Evolutionary conservation across 2,329 filamentous ascomycete genomes (phyloP), one percentile per base, ranked within the genome.

Genomic region (Camillea tinctor): DNA sequence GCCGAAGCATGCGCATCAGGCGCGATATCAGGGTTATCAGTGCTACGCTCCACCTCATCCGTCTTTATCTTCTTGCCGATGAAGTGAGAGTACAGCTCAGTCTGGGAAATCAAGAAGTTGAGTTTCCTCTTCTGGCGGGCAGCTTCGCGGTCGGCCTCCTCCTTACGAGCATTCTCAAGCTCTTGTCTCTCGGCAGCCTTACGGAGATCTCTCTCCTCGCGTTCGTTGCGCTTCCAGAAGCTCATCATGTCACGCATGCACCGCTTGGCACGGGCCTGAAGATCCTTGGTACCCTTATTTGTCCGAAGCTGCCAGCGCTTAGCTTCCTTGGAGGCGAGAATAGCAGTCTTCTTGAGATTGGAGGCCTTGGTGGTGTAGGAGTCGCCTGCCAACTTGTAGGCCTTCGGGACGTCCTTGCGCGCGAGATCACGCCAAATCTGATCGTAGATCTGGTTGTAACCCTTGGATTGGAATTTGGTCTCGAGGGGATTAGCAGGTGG

Each of bases 41-140:
- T 95, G 54, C 91, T 94, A 61, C 90, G 84, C 77, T 99, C 93
- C 53, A 97, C 92, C 73, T 98, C 93, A 68, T 95, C 90, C 1
- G 94, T 98, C 80, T 97, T 97, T 78, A 98, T 96, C 82, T 99
- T 99, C 80, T 97, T 96, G 75, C 95, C 94, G 70, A 99, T 97
- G 77, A 99, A 99, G 82, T 99, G 95, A 50, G 94, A 98, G 81
- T 99, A 99, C 55, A 99, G 84, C 75, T 99, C 95, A 0, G 95
- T 99, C 79, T 99, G 95, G 1, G 94, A 97, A 75, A 99, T 99
- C 65, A 99, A 84, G 84, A 99, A 99, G 79, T 99, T 98, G 74
- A 99, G 91, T 81, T 99, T 99, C 71, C 95, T 88, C 85, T 96
- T 97, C 79, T 99, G 95, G 65, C 95, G 87, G 69, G 96, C 96